A percentile compares a stretch with the other conserved stretches of the same genome.
Conservation (phyloP, 1,284 basidiomycete species). For the Moesziomyces globuligerus region DNA sequence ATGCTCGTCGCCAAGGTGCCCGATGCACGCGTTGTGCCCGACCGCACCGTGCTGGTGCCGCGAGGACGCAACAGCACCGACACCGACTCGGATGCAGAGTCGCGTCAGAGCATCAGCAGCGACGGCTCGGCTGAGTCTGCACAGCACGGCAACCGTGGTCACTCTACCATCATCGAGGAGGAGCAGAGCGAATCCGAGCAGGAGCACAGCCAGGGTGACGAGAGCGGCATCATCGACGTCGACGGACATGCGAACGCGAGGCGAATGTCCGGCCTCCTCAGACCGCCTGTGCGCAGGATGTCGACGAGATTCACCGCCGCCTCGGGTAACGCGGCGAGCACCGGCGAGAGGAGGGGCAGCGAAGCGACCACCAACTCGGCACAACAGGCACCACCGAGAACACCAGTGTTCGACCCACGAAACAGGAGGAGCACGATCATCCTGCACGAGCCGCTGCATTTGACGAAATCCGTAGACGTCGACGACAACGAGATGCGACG, state of each 20-base stretch:
- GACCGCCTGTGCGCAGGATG: slow-evolving; percentile 7
- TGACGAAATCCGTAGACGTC: slow-evolving; percentile 8
- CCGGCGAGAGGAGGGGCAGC: slow-evolving; percentile 15
- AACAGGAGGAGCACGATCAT: slow-evolving; percentile 37
- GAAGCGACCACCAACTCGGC: slow-evolving; percentile 6
- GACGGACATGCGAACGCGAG: neutral
- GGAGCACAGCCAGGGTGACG: slow-evolving; percentile 4
- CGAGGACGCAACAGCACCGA: slow-evolving; percentile 10
- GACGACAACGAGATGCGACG: slow-evolving; percentile 8
- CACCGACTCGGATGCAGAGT: slow-evolving; percentile 5
- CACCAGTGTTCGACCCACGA: slow-evolving; percentile 21
- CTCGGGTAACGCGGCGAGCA: neutral
- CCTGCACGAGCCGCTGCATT: slow-evolving; percentile 22
- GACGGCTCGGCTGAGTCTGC: slow-evolving; percentile 3
- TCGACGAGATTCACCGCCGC: slow-evolving; percentile 3
- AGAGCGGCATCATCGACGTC: slow-evolving; percentile 4
- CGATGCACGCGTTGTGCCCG: slow-evolving; percentile 22
- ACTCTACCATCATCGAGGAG: slow-evolving; percentile 32
- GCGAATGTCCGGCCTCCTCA: slow-evolving; percentile 1
- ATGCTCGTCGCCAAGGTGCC: slow-evolving; percentile 30
- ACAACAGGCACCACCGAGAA: slow-evolving; percentile 5
- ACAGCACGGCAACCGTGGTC: slow-evolving; percentile 8
- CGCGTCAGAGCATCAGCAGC: slow-evolving; percentile 10
- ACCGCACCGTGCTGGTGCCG: slow-evolving; percentile 36
- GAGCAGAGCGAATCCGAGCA: slow-evolving; percentile 10